Conservation (phyloP, 306 rosid species). For the Pyrus communis region DNA sequence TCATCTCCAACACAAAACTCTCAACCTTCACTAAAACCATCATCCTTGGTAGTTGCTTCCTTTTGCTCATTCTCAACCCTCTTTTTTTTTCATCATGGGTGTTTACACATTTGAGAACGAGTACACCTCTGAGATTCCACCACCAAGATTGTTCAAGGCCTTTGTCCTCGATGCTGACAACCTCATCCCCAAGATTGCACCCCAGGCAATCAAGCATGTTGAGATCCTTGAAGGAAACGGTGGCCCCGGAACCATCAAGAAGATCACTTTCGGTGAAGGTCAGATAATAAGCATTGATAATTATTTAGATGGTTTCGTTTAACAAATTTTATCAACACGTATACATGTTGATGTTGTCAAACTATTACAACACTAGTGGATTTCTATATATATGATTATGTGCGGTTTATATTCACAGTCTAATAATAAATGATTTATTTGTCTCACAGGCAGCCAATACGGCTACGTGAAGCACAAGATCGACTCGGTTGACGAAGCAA, state of each 20-base stretch:
- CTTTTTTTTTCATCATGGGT: conserved; percentile 28
- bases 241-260: conserved; percentile 58
- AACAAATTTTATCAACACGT: too few species aligned
- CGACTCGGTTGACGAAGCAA: conserved; percentile 27
- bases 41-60: neutral
- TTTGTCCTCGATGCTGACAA: conserved; percentile 48
- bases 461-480: conserved; percentile 30
- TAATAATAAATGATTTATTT: too few species aligned
- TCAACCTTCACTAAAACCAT: neutral
- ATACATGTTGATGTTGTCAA: neutral
- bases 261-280: conserved; percentile 47
- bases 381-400: neutral
- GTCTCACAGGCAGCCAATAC: conserved; percentile 22
- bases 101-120: conserved; percentile 28
- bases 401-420: neutral
- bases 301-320: neutral
- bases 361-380: neutral
- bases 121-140: conserved; percentile 26
- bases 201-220: conserved; percentile 31
- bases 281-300: neutral
- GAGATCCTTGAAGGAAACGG: conserved; percentile 60
- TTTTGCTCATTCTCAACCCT: neutral
- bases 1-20: neutral
- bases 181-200: conserved; percentile 49
- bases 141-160: conserved; percentile 54